These are phyloP conservation scores for Rosa persica DNA, from an alignment of 306 rosid species.

Conservation along the genomic window DNA sequence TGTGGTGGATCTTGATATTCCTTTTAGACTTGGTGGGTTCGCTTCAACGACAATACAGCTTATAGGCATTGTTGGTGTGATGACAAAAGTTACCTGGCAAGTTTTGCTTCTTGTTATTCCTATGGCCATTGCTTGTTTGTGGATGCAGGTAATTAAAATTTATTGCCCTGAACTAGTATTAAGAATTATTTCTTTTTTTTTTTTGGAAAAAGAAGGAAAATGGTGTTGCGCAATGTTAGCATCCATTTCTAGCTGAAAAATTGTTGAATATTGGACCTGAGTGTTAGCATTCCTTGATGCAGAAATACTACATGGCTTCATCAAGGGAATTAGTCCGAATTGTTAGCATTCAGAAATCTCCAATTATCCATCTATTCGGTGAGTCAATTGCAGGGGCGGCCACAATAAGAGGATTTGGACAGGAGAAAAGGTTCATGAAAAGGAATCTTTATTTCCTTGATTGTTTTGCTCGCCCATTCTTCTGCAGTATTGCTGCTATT, in stretches of 20 bases:
- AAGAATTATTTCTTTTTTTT: background rate
- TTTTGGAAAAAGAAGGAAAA: background rate
- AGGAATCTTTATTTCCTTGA: slow-evolving; percentile 94
- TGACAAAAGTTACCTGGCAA: slow-evolving; percentile 93
- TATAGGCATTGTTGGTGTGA: slow-evolving; percentile 87
- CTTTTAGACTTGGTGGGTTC: slow-evolving; percentile 95
- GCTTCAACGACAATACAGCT: slow-evolving; percentile 94
- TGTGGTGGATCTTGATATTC: slow-evolving; percentile 97
- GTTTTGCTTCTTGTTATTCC: slow-evolving; percentile 86
- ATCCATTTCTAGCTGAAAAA: slow-evolving; percentile 3
- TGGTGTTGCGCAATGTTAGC: slow-evolving; percentile 5
- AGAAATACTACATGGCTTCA: slow-evolving; percentile 99
- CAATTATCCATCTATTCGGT: slow-evolving; percentile 85
- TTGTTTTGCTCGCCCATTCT: slow-evolving; percentile 95
- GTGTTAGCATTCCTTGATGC: slow-evolving; percentile 26
- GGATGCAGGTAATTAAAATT: slow-evolving; percentile 87
- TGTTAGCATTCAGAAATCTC: slow-evolving; percentile 98
- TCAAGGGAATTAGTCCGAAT: slow-evolving; percentile 98
- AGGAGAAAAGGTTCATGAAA: slow-evolving; percentile 94
- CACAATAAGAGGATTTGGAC: slow-evolving; percentile 97
- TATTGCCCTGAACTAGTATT: background rate
- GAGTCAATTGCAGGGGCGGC: slow-evolving; percentile 99
- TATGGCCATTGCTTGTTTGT: slow-evolving; percentile 90
- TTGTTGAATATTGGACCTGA: slow-evolving; percentile 21
- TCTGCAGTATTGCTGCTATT: slow-evolving; percentile 97